Conservation (phyloP, 306 rosid species). For the Glycine tomentella region DNA sequence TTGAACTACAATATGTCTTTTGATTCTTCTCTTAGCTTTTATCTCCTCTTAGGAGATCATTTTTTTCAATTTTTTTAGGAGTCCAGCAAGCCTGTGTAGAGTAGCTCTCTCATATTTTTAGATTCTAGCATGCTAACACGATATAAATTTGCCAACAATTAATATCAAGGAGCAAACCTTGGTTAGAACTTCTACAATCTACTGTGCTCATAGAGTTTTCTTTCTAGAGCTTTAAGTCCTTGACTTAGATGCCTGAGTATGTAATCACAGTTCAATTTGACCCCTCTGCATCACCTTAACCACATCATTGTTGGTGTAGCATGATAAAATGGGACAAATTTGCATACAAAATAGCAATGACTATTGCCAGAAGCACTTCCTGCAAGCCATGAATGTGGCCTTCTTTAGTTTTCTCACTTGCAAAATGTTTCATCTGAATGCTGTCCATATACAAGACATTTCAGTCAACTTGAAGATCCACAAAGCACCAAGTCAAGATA, state of each 20-base stretch:
- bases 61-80: constrained; percentile 11
- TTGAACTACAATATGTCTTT: constrained; percentile 20
- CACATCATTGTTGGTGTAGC: not conserved
- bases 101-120: not conserved
- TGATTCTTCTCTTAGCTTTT: not conserved
- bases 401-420: not conserved
- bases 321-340: not conserved
- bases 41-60: not conserved
- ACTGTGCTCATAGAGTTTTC: not conserved
- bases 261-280: not conserved
- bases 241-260: not conserved
- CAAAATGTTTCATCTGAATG: constrained; percentile 1
- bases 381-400: constrained; percentile 21
- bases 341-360: not conserved
- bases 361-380: not conserved
- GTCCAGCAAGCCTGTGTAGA: not conserved
- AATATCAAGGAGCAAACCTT: not conserved
- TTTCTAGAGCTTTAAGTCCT: not conserved
- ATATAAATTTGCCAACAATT: not conserved
- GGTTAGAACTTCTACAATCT: not conserved
- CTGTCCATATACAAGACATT: not conserved
- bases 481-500: not conserved
- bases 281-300: not conserved
- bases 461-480: constrained; percentile 11
- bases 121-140: constrained; percentile 27